Percentiles rank a stretch among this genome's conserved stretches.
Conservation (phyloP, 495 filamentous ascomycete genomes). For the Penicillium verhagenii region DNA sequence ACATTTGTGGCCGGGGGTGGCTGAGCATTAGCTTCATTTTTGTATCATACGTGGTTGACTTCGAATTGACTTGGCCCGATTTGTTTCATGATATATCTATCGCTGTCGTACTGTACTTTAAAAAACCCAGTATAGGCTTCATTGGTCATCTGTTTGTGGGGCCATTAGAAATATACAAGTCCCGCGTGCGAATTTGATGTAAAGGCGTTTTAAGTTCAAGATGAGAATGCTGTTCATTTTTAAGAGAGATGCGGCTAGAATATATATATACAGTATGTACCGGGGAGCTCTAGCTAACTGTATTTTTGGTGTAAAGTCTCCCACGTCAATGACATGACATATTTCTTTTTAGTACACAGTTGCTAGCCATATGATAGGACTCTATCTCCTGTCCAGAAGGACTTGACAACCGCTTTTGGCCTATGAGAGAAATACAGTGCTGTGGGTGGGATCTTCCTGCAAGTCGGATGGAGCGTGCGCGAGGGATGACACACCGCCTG, state of each 20-base stretch:
- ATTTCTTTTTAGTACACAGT: not conserved
- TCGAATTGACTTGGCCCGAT: not conserved
- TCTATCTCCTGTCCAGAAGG: not conserved
- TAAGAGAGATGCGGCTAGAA: not conserved
- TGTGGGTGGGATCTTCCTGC: no score
- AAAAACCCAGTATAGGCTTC: not conserved
- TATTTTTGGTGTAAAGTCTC: not conserved
- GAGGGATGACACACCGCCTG: no score
- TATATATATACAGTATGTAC: not conserved
- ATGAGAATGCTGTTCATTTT: not conserved
- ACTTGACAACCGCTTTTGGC: not conserved
- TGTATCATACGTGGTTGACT: not conserved
- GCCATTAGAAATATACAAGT: not conserved
- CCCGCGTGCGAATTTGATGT: not conserved
- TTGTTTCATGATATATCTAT: conserved; percentile 1
- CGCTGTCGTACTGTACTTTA: not conserved
- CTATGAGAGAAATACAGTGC: not conserved
- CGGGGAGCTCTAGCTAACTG: not conserved
- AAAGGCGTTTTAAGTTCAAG: not conserved
- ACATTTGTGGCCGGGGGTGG: not conserved
- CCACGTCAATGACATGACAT: not conserved
- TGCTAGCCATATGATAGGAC: not conserved
- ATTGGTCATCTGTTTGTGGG: not conserved
- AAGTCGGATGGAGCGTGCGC: no score
- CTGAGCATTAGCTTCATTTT: not conserved